Conservation (phyloP, 2,329 filamentous ascomycete species). For the Aureobasidium lini region DNA sequence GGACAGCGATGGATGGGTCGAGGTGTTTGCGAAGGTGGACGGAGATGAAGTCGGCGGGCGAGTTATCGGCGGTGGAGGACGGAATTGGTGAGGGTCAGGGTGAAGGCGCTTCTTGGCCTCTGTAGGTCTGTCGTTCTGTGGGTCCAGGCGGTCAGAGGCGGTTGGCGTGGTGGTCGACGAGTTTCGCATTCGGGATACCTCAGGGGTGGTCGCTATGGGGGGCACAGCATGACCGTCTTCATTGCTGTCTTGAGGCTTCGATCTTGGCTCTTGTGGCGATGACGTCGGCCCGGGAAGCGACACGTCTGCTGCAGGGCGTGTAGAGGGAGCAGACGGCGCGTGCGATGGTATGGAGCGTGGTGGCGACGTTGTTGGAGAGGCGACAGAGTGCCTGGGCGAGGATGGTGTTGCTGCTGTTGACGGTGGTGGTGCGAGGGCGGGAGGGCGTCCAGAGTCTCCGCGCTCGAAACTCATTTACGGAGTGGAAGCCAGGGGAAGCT, state of each 20-base stretch:
- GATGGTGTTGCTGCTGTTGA: not conserved
- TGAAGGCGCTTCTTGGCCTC: constrained; percentile 9
- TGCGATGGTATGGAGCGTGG: not conserved
- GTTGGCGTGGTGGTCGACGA: not conserved
- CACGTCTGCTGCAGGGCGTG: not conserved
- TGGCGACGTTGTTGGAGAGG: not conserved
- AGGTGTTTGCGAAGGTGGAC: not conserved
- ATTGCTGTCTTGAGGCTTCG: not conserved
- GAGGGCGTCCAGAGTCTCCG: not conserved
- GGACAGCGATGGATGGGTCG: not conserved
- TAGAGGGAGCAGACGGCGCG: not conserved
- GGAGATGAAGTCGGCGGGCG: not conserved
- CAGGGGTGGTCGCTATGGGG: not conserved
- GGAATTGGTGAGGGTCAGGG: constrained; percentile 9
- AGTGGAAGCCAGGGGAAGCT: not conserved
- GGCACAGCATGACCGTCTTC: not conserved
- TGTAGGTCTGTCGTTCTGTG: not conserved
- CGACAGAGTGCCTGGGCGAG: not conserved
- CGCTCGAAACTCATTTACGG: not conserved
- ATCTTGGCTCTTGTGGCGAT: not conserved
- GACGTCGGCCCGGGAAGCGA: not conserved
- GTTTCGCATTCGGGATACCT: constrained; percentile 1
- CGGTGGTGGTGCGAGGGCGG: not conserved
- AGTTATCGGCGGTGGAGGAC: not conserved
- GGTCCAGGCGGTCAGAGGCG: not conserved